Conservation (phyloP, 2,329 filamentous ascomycete genomes). For the Sporothrix pallida region DNA sequence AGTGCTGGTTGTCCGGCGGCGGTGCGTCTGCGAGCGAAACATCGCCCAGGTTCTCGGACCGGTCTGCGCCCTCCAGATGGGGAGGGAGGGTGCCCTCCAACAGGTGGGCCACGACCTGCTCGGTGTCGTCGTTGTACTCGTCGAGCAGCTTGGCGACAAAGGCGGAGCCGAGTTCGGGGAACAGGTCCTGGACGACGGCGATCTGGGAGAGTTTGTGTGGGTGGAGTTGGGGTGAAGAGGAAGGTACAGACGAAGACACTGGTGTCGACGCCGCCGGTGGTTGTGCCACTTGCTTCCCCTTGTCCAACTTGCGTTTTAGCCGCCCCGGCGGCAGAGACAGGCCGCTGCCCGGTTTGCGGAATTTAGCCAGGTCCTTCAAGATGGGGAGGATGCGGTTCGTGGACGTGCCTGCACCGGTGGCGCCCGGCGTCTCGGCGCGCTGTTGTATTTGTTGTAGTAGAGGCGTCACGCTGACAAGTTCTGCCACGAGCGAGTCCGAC, state of each 20-base stretch:
- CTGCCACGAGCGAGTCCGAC: slow-evolving; percentile 77
- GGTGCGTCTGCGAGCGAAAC: slow-evolving; percentile 51
- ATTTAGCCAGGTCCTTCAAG: slow-evolving; percentile 64
- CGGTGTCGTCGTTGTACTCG: slow-evolving; percentile 76
- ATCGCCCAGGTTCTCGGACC: slow-evolving; percentile 64
- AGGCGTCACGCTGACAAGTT: slow-evolving; percentile 81
- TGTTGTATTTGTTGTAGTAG: slow-evolving; percentile 68
- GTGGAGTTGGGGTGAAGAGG: slow-evolving; percentile 60
- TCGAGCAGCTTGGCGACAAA: slow-evolving; percentile 82
- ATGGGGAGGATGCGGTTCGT: slow-evolving; percentile 65
- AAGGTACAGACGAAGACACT: neutral
- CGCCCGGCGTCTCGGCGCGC: slow-evolving; percentile 51
- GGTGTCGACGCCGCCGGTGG: neutral
- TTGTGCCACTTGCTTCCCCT: slow-evolving; percentile 63
- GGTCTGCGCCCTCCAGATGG: slow-evolving; percentile 68
- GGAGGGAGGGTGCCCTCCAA: slow-evolving; percentile 77
- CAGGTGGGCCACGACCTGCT: slow-evolving; percentile 80
- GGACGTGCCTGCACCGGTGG: slow-evolving; percentile 45
- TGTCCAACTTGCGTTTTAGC: slow-evolving; percentile 62
- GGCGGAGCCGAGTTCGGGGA: slow-evolving; percentile 81
- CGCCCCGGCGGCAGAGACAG: slow-evolving; percentile 57
- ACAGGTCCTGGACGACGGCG: slow-evolving; percentile 90
- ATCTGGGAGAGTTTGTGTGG: slow-evolving; percentile 84
- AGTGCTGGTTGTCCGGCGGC: slow-evolving; percentile 39
- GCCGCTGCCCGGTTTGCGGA: slow-evolving; percentile 60